Evolutionary conservation across 345 rosid species (phyloP), one percentile per base, ranked within the genome.

Genomic region (Citrus medica): DNA sequence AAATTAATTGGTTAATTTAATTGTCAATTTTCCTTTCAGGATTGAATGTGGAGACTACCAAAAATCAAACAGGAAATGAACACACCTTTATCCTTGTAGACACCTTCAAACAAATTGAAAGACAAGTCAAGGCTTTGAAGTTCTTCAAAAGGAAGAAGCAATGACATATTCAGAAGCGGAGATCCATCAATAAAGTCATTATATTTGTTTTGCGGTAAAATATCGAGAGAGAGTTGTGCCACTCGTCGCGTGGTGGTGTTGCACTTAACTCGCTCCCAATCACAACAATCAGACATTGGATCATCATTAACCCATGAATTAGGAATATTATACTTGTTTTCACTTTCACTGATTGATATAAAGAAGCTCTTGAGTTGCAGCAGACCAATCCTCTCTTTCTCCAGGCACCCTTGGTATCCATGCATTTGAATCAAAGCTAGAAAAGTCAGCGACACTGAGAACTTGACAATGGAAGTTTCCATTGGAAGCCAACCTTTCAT

Each of bases 371-470:
- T 82, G 66, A 80, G 55, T 64, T 85, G 71, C 22, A 80, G 51
- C 27, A 85, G 69, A 5, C 77, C 84, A 7, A 5, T 32, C 5
- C 71, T 85, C 69, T 85, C 84, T 51, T 75, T 75, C 6, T 79
- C 77, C 65, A 14, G 13, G 24, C 73, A 69, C 28, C 58, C 37
- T 25, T 46, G 28, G 62, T 19, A 30, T 53, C 61, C 74, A 53
- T 53, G 21, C 14, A 25, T 24, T 6, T 25, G 73, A 63, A 63
- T 32, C 63, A 24, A 51, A 51, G 56, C 27, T 16, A 71, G 4
- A 0, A 62, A 21, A 63, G 51, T 28, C 67, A 67, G 60, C 28
- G 42, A 25, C 2, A 9, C 28, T 56, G 59, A 58, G 25, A 32
- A 24, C 28, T 56, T 68, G 6, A 77, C 24, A 5, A 66, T 25